Conservation (phyloP, 495 filamentous ascomycete species). For the Penicillium parvum region DNA sequence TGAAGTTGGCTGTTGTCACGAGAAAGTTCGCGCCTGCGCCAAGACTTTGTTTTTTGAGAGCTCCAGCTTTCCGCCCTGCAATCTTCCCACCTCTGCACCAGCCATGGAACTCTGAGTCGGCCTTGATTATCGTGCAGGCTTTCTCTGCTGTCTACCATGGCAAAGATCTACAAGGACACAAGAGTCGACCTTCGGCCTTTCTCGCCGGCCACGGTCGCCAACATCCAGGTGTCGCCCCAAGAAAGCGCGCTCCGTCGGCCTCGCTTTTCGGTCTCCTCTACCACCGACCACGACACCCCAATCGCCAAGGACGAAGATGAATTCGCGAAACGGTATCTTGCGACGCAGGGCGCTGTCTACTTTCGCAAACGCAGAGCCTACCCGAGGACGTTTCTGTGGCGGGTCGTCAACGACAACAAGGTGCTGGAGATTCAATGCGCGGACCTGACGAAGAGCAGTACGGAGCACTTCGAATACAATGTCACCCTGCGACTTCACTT, state of each 20-base stretch:
- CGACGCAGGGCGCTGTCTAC: slow-evolving; percentile 77
- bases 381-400: slow-evolving; percentile 85
- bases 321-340: slow-evolving; percentile 66
- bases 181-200: slow-evolving; percentile 75
- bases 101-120: slow-evolving; percentile 40
- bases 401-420: slow-evolving; percentile 74
- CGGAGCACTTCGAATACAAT: slow-evolving; percentile 59
- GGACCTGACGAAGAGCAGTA: slow-evolving; percentile 69
- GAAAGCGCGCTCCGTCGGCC: slow-evolving; percentile 37
- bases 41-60: slow-evolving; percentile 47
- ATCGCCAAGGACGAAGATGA: slow-evolving; percentile 65
- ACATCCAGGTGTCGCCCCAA: slow-evolving; percentile 65
- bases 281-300: slow-evolving; percentile 27
- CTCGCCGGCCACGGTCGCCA: slow-evolving; percentile 61
- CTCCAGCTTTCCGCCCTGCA: slow-evolving; percentile 40
- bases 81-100: slow-evolving; percentile 19
- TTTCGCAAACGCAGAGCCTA: slow-evolving; percentile 69
- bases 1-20: not conserved
- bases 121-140: slow-evolving; percentile 14
- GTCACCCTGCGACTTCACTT: slow-evolving; percentile 75
- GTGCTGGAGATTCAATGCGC: slow-evolving; percentile 77
- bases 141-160: slow-evolving; percentile 36
- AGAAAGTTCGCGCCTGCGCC: slow-evolving; percentile 19
- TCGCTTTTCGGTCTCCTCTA: slow-evolving; percentile 42
- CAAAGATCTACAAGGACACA: slow-evolving; percentile 76